Conservation (phyloP, 2,329 filamentous ascomycete genomes). For the Diaporthe sp. region DNA sequence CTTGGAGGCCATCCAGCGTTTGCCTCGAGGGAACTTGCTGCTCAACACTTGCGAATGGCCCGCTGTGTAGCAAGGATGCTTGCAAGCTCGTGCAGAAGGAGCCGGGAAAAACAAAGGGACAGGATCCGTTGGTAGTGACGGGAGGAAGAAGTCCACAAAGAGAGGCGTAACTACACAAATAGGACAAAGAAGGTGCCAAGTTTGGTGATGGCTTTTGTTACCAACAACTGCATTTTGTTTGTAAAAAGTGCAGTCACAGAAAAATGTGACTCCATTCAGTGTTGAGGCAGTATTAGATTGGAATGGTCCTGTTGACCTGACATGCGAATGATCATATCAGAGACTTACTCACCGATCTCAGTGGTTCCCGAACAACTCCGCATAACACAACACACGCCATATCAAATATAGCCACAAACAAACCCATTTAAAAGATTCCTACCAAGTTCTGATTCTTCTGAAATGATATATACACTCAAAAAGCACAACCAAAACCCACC, state of each 20-base stretch:
- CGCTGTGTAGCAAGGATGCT: slow-evolving; percentile 16
- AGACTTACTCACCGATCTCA: background rate
- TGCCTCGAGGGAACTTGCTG: slow-evolving; percentile 23
- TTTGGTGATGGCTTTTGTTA: background rate
- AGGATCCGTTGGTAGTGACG: slow-evolving; percentile 7
- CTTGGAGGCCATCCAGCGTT: slow-evolving; percentile 15
- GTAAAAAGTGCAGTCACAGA: background rate
- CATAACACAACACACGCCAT: background rate
- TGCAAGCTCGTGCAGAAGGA: slow-evolving; percentile 6
- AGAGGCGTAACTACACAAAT: background rate
- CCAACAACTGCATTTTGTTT: background rate
- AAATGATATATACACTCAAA: rapidly evolving
- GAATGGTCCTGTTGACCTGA: no score
- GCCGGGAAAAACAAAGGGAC: background rate
- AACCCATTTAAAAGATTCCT: background rate
- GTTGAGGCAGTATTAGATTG: no score
- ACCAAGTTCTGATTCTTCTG: rapidly evolving
- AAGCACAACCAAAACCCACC: background rate
- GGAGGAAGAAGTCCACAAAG: slow-evolving; percentile 20
- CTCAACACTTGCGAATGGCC: slow-evolving; percentile 16
- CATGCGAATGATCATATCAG: background rate
- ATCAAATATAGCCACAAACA: no score
- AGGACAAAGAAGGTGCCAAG: background rate
- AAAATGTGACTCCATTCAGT: background rate
- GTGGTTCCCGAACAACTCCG: background rate